Conservation (phyloP, 139 green algal species). For the Protoeuglena noctilucae region DNA sequence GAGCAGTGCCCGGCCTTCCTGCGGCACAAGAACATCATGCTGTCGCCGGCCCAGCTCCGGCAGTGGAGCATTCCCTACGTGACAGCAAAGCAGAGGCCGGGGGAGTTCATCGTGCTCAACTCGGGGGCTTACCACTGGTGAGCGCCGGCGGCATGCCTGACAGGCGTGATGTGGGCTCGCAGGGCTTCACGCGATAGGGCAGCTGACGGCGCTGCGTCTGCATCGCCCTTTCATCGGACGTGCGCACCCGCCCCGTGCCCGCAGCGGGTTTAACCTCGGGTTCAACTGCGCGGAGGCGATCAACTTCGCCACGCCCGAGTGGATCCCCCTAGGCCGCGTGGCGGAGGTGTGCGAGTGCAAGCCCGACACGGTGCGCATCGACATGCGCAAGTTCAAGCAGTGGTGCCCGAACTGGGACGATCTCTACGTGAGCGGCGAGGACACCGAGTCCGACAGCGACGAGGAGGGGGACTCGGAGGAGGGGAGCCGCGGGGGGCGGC, state of each 20-base stretch:
- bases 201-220: no score
- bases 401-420: background rate
- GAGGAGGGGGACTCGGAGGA: background rate
- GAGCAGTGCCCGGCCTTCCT: background rate
- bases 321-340: constrained; percentile 3
- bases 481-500: no score
- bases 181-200: no score
- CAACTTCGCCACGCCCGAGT: constrained; percentile 11
- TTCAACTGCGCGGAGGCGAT: constrained; percentile 12
- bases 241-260: no score
- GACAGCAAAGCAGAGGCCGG: background rate
- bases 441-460: background rate
- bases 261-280: constrained; percentile 3
- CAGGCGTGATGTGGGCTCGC: no score
- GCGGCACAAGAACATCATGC: constrained; percentile 4
- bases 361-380: constrained; percentile 4
- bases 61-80: background rate
- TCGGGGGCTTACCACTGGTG: constrained; percentile 6
- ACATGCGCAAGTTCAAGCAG: constrained; percentile 1
- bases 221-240: no score
- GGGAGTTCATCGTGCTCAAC: constrained; percentile 7
- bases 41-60: background rate
- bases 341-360: background rate
- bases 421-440: background rate
- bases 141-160: no score